phyloP scores from a whole-genome alignment of 805 yeast genomes.

The Myxozyma mucilagina region DNA sequence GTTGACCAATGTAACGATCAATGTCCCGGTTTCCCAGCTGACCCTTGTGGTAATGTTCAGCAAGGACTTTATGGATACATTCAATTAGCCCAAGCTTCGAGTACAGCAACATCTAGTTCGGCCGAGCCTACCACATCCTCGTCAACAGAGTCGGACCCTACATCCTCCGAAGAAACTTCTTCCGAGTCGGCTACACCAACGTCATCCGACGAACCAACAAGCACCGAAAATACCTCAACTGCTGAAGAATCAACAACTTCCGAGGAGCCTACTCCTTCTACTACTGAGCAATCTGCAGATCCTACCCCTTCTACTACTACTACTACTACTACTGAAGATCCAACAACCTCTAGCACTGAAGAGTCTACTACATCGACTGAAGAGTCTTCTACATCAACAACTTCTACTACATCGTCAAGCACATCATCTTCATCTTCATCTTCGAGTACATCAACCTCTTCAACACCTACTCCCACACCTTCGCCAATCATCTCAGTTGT shows the following conservation, averaged over 20 bases:
- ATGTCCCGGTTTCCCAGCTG: slow-evolving; percentile 51
- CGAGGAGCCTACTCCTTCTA: too few relatives aligned
- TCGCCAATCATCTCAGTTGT: not conserved
- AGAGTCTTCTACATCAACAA: slow-evolving; percentile 21
- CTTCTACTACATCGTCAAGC: slow-evolving; percentile 10
- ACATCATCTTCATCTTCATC: not conserved
- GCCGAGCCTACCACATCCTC: too few relatives aligned
- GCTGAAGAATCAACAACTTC: too few relatives aligned
- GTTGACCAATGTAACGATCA: slow-evolving; percentile 39
- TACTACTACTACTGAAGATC: slow-evolving; percentile 35
- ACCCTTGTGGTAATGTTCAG: slow-evolving; percentile 47
- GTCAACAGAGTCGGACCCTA: too few relatives aligned
- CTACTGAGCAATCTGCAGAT: too few relatives aligned
- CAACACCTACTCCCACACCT: not conserved
- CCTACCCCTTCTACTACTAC: slow-evolving; percentile 35
- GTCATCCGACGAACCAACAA: too few relatives aligned
- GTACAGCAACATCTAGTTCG: too few relatives aligned
- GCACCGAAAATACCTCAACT: too few relatives aligned
- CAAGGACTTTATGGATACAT: slow-evolving; percentile 57
- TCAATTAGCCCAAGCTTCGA: slow-evolving; percentile 35
- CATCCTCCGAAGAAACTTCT: too few relatives aligned
- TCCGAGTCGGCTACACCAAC: too few relatives aligned
- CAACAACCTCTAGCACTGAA: slow-evolving; percentile 29
- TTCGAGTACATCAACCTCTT: not conserved
- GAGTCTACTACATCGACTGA: slow-evolving; percentile 27